Base-by-base conservation (phyloP, 1,284 basidiomycete species). In the Golubevia sp. region DNA sequence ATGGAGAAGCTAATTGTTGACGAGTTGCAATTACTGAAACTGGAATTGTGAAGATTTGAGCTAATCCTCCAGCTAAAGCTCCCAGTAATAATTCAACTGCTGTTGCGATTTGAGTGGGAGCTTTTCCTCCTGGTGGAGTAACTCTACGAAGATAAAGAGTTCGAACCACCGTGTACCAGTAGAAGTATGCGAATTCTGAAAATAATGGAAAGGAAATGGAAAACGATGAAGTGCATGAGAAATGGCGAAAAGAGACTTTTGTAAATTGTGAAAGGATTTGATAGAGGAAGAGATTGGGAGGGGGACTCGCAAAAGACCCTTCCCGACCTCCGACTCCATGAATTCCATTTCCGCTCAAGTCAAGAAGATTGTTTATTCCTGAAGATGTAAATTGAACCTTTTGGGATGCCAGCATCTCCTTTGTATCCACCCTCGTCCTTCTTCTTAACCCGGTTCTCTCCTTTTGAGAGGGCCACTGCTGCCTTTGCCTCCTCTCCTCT, bases 21-120 rank as follows among this genome's bases (percentile, higher is more conserved):
- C 97, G 89, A 0, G 96, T 99, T 13, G 97, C 96, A 78, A 99
- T 96, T 61, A 99, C 95, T 21, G 93, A 90, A 21, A 99, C 95
- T 26, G 97, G 97, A 76, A 99, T 97, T 26, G 97, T 99, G 86
- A 98, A 99, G 70, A 99, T 91, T 84, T 99, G 97, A 3, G 95
- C 95, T 48, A 99, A 88, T 0, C 91, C 95, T 18, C 95, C 97
- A 0, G 97, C 96, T 5, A 92, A 79, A 0, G 97, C 97, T 24
- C 97, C 96, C 20, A 99, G 87, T 8, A 91, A 83, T 6, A 99
- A 88, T 69, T 83, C 80, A 7, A 73, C 69, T 13, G 75, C 74
- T 11, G 78, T 80, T 56, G 58, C 70, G 56, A 82, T 66, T 34
- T 69, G 18, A 7, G 50, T 57, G 23, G 25, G 58, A 52, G 27